Evolutionary conservation across 306 rosid genomes (phyloP).

Genomic region (Glycine tomentella): DNA sequence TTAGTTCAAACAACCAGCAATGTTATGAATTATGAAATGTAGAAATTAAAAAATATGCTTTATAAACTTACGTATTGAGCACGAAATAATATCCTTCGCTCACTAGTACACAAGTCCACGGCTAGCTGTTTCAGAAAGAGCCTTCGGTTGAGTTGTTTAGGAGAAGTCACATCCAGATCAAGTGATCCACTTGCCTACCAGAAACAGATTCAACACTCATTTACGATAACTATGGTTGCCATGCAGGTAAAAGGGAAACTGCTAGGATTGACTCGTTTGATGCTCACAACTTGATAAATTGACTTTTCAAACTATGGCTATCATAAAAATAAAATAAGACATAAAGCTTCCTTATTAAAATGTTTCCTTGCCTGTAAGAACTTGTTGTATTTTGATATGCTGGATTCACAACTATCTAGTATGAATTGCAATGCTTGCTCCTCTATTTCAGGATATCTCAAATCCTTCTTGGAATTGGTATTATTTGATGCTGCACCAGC

Average conservation of each 20-base stretch:
- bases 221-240: neutral
- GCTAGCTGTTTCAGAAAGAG: constrained; percentile 92
- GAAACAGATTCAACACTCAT: constrained; percentile 30
- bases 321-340: neutral
- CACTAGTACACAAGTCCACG: constrained; percentile 81
- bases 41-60: constrained; percentile 5
- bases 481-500: constrained; percentile 87
- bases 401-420: constrained; percentile 85
- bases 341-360: neutral
- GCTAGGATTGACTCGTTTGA: neutral
- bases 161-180: constrained; percentile 93
- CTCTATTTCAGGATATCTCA: constrained; percentile 81
- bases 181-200: constrained; percentile 90
- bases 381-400: constrained; percentile 86
- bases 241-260: neutral
- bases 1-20: neutral
- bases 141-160: constrained; percentile 87
- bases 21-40: constrained; percentile 6
- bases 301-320: neutral
- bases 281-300: neutral
- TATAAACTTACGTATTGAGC: constrained; percentile 81
- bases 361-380: constrained; percentile 74
- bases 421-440: constrained; percentile 88
- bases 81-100: constrained; percentile 86
- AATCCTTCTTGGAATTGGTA: constrained; percentile 64